phyloP scores from a whole-genome alignment of 768 basidiomycete species.

The Phallus indusiatus region DNA sequence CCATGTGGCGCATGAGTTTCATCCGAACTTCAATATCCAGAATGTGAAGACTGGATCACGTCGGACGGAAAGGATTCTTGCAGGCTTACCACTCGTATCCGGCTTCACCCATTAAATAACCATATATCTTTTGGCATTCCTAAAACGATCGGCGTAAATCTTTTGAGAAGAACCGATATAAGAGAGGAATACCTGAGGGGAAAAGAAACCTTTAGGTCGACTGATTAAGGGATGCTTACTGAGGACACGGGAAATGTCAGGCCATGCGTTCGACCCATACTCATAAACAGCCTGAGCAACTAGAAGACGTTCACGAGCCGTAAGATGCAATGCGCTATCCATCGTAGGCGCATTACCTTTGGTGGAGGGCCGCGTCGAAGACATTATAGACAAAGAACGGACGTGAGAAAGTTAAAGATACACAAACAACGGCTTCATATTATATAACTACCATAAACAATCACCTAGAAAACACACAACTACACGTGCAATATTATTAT shows the following conservation, averaged over 20 bases:
- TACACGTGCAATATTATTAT: too few species aligned
- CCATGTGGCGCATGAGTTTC: slow-evolving; percentile 45
- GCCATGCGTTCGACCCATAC: slow-evolving; percentile 63
- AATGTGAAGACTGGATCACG: slow-evolving; percentile 10
- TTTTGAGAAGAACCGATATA: slow-evolving; percentile 13
- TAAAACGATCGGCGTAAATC: slow-evolving; percentile 21
- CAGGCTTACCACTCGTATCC: slow-evolving; percentile 49
- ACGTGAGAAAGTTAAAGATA: slow-evolving; percentile 2
- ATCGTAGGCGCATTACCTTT: not conserved
- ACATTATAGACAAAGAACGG: slow-evolving; percentile 4
- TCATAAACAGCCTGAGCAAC: slow-evolving; percentile 85
- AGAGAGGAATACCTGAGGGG: slow-evolving; percentile 41
- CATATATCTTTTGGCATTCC: slow-evolving; percentile 63
- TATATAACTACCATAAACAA: too few species aligned
- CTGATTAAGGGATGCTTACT: slow-evolving; percentile 60
- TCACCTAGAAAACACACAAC: too few species aligned
- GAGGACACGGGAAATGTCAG: slow-evolving; percentile 53
- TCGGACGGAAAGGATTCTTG: slow-evolving; percentile 2
- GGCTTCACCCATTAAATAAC: slow-evolving; percentile 58
- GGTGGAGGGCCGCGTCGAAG: slow-evolving; percentile 5
- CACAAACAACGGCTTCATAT: slow-evolving; percentile 3
- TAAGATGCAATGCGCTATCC: slow-evolving; percentile 3
- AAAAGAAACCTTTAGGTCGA: slow-evolving; percentile 57
- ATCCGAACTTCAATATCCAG: slow-evolving; percentile 30
- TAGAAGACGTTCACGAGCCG: slow-evolving; percentile 57